Base-by-base conservation (phyloP, 1,284 basidiomycete genomes). In the Inonotus obliquus region DNA sequence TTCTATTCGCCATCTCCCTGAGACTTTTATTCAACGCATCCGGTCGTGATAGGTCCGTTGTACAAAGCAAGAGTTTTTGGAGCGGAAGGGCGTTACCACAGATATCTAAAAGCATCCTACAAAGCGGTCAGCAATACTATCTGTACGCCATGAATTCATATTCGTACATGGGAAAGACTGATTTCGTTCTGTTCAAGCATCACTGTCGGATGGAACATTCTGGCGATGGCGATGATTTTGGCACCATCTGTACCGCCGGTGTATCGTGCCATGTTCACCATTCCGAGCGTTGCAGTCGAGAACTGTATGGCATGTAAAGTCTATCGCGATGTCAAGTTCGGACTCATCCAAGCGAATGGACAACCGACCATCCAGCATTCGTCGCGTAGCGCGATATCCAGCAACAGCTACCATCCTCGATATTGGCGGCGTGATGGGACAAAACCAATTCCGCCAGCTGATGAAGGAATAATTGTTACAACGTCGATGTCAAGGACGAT, bases 61-160 rank as follows among this genome's bases (percentile, higher is more conserved):
- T n/a, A n/a, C 37, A 51, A 53, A 21, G 19, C 48, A 49, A 49
- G 23, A 17, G 23, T 14, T 63, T 72, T n/a, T 65, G 73, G 29
- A 65, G 67, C 6, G 70, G 73, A 17, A 55, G 66, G 7, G 54
- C 56, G 27, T 65, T 76, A 0, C 70, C 72, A 6, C 53, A 61
- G 2, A 65, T 74, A 45, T 72, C 72, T 1, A 66, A 66, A 23
- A 66, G 67, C 5, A 47, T 75, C 10, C 60, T 75, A n/a, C 67
- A 68, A 39, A 67, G 69, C 51, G 72, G 73, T 7, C 72, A 74
- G 64, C 58, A 67, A 19, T 75, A 73, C 60, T 74, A 73, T 54
- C 48, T 73, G 74, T 74, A 52, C 62, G 71, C 65, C 13, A 11
- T 29, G 35, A 13, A 51, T 35, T 39, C 29, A 35, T n/a, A 13